Conservation (phyloP, 163 green algal species). For the Scenedesmus sp. region DNA sequence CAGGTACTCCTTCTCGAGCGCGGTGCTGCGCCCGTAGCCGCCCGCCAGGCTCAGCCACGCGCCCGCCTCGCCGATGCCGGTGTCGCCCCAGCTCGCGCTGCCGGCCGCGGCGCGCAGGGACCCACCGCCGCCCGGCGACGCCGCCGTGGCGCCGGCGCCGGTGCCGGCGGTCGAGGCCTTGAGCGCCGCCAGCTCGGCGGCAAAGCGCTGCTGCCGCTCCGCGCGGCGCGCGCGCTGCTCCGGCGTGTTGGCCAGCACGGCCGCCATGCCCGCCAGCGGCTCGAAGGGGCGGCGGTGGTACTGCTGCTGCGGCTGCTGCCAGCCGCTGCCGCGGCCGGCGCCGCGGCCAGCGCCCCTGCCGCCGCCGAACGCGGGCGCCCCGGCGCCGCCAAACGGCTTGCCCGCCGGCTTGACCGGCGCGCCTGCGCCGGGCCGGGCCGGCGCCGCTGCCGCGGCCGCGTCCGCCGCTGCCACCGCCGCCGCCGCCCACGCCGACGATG, state of each 20-base stretch:
- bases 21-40: constrained; percentile 32
- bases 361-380: no score
- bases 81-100: constrained; percentile 7
- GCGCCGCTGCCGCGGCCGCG: not conserved
- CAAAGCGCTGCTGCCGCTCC: constrained; percentile 51
- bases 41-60: not conserved
- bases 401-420: not conserved
- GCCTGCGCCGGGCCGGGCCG: not conserved
- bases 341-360: not conserved
- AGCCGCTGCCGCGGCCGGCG: not conserved
- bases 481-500: no score
- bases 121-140: not conserved
- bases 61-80: constrained; percentile 7
- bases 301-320: constrained; percentile 1
- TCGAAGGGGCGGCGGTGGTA: not conserved
- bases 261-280: constrained; percentile 11
- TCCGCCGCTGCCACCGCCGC: not conserved
- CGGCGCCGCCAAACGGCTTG: no score
- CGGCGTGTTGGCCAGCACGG: constrained; percentile 10
- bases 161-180: constrained; percentile 6
- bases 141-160: not conserved
- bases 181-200: constrained; percentile 23
- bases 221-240: constrained; percentile 28
- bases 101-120: no score
- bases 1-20: constrained; percentile 80